Base-by-base conservation (phyloP, 306 rosid genomes). In the Macrotyloma uniflorum region DNA sequence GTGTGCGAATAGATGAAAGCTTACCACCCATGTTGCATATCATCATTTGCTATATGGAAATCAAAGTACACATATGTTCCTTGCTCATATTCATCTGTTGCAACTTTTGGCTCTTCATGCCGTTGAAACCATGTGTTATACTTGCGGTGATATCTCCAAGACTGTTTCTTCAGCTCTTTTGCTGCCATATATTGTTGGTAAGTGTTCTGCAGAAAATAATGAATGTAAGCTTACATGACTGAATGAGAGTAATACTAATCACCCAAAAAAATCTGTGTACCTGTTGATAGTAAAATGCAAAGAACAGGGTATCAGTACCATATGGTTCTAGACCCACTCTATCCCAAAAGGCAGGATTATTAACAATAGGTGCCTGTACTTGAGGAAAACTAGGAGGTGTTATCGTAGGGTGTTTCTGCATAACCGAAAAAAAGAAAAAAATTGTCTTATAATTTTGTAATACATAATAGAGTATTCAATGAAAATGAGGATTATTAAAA, bases 111-210 rank as follows among this genome's bases (percentile, higher is more conserved):
- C 79, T 93, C 97, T 83, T 93, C 96, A 10, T 93, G 97, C 43
- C 97, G 83, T 76, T 93, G 97, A 86, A 93, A 93, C 97, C 97
- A 93, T 59, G 97, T 93, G 85, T 90, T 91, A 70, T 93, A 93
- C 74, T 90, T 93, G 75, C 91, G 84, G 86, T 93, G 97, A 81
- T 87, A 93, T 87, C 97, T 90, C 97, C 97, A 93, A 61, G 97
- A 93, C 58, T 93, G 97, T 85, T 89, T 93, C 88, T 93, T 93
- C 76, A 93, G 86, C 84, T 93, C 97, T 80, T 88, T 93, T 30
- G 97, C 97, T 53, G 96, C 97, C 90, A 93, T 76, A 78, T 90
- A 90, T 67, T 93, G 97, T 79, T 90, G 97, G 58, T 86, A 87
- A 43, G 97, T 93, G 86, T 88, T 93, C 97, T 93, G 89, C 76